phyloP scores from a whole-genome alignment of 1,284 basidiomycete genomes.

The Cryptococcus amylolentus region DNA sequence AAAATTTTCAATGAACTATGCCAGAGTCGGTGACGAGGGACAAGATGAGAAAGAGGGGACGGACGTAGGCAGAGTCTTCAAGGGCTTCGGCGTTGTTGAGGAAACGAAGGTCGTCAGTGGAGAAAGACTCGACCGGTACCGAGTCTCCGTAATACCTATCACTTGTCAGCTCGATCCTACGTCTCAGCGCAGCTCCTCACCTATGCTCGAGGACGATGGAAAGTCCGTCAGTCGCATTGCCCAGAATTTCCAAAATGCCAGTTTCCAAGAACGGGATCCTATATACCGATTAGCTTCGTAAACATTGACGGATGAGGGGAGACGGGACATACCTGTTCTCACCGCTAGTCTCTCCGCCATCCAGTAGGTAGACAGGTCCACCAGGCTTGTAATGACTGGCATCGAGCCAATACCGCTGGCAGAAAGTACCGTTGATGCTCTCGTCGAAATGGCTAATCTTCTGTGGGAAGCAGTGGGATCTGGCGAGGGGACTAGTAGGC shows the following conservation, averaged over 20 bases:
- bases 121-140: constrained; percentile 62
- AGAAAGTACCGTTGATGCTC: constrained; percentile 49
- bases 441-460: constrained; percentile 68
- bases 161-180: neutral
- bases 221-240: constrained; percentile 73
- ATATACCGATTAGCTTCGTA: neutral
- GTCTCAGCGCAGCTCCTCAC: constrained; percentile 47
- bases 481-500: neutral
- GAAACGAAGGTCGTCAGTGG: constrained; percentile 76
- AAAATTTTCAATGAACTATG: constrained; percentile 74
- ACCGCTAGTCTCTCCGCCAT: constrained; percentile 72
- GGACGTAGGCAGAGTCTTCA: constrained; percentile 73
- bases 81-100: constrained; percentile 84
- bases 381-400: constrained; percentile 71
- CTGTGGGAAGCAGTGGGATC: constrained; percentile 66
- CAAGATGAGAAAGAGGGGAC: constrained; percentile 1
- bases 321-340: constrained; percentile 29
- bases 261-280: constrained; percentile 50
- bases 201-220: constrained; percentile 90
- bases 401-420: constrained; percentile 76
- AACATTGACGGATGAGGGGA: neutral
- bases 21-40: neutral
- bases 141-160: constrained; percentile 60
- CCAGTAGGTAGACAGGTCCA: constrained; percentile 74
- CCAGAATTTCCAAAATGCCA: constrained; percentile 80